Conservation (phyloP, 345 rosid species). For the Hibiscus mutabilis region DNA sequence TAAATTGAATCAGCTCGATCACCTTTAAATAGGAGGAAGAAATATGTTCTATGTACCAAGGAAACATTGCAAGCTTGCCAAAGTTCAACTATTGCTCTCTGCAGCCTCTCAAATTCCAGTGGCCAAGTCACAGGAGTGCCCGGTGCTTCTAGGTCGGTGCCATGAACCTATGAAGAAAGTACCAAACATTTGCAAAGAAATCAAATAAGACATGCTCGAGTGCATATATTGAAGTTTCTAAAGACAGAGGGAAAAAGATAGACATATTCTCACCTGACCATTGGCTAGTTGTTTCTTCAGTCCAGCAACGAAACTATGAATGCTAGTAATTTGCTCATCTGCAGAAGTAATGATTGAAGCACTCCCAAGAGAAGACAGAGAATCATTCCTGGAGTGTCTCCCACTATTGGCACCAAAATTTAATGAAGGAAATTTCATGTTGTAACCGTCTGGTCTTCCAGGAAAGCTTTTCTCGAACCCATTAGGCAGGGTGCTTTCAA, state of each 20-base stretch:
- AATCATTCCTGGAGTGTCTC: constrained; percentile 51
- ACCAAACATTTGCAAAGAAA: constrained; percentile 12
- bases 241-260: background rate
- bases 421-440: constrained; percentile 34
- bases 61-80: constrained; percentile 88
- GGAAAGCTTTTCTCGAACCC: constrained; percentile 46
- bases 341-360: constrained; percentile 50
- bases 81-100: constrained; percentile 58
- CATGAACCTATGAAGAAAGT: constrained; percentile 25
- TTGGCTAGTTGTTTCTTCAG: constrained; percentile 48
- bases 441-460: constrained; percentile 57
- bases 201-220: background rate
- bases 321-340: constrained; percentile 65
- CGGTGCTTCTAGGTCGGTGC: constrained; percentile 18
- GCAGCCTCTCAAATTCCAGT: constrained; percentile 55
- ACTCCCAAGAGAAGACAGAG: constrained; percentile 71
- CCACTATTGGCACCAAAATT: constrained; percentile 27
- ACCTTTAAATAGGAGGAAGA: constrained; percentile 87
- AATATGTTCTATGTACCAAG: constrained; percentile 85
- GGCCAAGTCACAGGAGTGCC: constrained; percentile 51
- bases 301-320: constrained; percentile 73
- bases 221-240: background rate
- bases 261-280: constrained; percentile 31
- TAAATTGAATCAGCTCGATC: constrained; percentile 83
- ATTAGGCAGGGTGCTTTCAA: constrained; percentile 60